Conservation (phyloP, 495 filamentous ascomycete genomes). For the Lichina pygmaea region DNA sequence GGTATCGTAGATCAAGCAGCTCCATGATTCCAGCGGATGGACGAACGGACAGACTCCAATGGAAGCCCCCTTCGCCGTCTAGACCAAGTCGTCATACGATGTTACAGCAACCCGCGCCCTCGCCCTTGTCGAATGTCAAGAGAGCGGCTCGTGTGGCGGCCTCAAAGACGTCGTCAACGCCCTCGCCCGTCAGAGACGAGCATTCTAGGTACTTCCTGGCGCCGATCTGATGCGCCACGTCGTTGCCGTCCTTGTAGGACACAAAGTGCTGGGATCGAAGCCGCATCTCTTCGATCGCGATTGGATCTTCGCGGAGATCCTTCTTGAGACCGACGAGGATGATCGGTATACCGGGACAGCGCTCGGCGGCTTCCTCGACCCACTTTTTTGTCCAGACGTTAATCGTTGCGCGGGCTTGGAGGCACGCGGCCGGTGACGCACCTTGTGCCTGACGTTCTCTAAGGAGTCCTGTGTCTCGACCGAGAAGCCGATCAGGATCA, state of each 20-base stretch:
- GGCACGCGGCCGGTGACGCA: slow-evolving; percentile 13
- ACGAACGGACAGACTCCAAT: too few relatives aligned
- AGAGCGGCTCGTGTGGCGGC: slow-evolving; percentile 89
- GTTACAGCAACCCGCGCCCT: slow-evolving; percentile 61
- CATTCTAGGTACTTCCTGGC: slow-evolving; percentile 94
- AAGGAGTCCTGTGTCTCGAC: slow-evolving; percentile 89
- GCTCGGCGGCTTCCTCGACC: slow-evolving; percentile 88
- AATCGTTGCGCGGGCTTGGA: not conserved
- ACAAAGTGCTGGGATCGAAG: slow-evolving; percentile 80
- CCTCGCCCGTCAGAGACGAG: slow-evolving; percentile 87
- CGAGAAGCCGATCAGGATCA: slow-evolving; percentile 88
- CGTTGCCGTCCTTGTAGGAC: slow-evolving; percentile 48
- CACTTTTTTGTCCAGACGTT: slow-evolving; percentile 27
- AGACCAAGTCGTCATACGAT: slow-evolving; percentile 38
- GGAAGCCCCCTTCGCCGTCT: too few relatives aligned
- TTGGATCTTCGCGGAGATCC: slow-evolving; percentile 81
- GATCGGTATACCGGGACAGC: slow-evolving; percentile 78
- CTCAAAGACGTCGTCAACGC: slow-evolving; percentile 97
- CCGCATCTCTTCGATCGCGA: slow-evolving; percentile 90
- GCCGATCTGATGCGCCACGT: slow-evolving; percentile 59
- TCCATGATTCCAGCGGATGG: too few relatives aligned
- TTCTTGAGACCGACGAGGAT: slow-evolving; percentile 96
- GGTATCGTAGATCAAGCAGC: too few relatives aligned
- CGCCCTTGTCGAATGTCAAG: slow-evolving; percentile 69
- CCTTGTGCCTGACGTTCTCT: slow-evolving; percentile 96